phyloP scores from a whole-genome alignment of 2,329 filamentous ascomycete species.

The Monascus ruber region DNA sequence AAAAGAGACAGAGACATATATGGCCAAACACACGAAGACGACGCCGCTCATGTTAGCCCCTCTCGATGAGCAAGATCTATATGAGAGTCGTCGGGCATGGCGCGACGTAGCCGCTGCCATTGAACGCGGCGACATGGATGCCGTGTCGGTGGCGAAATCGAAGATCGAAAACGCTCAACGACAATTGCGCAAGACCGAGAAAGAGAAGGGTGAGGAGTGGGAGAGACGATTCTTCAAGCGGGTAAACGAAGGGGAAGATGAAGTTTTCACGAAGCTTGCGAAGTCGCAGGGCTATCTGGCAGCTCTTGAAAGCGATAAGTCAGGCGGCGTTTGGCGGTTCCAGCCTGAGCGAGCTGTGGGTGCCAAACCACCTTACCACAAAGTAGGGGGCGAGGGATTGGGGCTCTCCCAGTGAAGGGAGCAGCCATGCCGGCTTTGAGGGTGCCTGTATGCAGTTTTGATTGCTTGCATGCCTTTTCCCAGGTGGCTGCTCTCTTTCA shows the following conservation, averaged over 20 bases:
- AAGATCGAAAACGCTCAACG: constrained; percentile 87
- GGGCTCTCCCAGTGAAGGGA: constrained; percentile 16
- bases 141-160: constrained; percentile 64
- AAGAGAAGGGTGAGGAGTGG: constrained; percentile 65
- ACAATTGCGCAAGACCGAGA: constrained; percentile 61
- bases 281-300: constrained; percentile 27
- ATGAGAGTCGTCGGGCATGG: constrained; percentile 85
- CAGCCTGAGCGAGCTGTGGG: constrained; percentile 43
- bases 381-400: constrained; percentile 28
- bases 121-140: constrained; percentile 70
- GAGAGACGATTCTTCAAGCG: constrained; percentile 67
- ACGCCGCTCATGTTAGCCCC: constrained; percentile 62
- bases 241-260: constrained; percentile 22
- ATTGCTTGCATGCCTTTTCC: too few relatives aligned
- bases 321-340: constrained; percentile 60
- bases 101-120: constrained; percentile 73
- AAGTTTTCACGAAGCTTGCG: constrained; percentile 33
- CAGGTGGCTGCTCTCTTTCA: too few relatives aligned
- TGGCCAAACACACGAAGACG: constrained; percentile 45
- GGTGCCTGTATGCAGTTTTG: too few relatives aligned
- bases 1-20: constrained; percentile 47
- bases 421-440: neutral
- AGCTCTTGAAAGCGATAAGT: constrained; percentile 50
- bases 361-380: constrained; percentile 33
- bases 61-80: constrained; percentile 68